Conservation (phyloP, 2,329 filamentous ascomycete genomes). For the Neonectria faginata region DNA sequence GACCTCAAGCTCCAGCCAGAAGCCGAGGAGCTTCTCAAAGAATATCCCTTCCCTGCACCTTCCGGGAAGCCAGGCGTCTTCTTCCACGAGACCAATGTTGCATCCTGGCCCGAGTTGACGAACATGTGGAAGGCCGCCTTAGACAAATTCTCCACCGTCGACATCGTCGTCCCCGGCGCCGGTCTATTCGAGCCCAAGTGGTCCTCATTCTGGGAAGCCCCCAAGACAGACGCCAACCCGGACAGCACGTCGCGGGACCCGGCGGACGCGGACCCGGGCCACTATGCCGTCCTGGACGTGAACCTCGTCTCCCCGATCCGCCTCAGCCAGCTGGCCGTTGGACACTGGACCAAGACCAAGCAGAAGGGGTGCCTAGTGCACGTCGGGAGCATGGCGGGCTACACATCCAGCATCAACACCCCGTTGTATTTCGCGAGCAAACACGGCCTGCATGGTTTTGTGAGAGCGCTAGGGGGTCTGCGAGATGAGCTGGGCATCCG, state of each 20-base stretch:
- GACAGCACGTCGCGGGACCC: slow-evolving; percentile 44
- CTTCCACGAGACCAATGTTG: slow-evolving; percentile 53
- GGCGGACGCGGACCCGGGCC: slow-evolving; percentile 47
- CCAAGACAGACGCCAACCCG: slow-evolving; percentile 46
- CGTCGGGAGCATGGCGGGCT: slow-evolving; percentile 52
- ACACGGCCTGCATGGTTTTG: slow-evolving; percentile 53
- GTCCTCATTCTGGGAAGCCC: slow-evolving; percentile 53
- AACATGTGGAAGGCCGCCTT: slow-evolving; percentile 48
- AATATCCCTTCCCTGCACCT: slow-evolving; percentile 45
- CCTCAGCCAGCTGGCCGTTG: slow-evolving; percentile 53
- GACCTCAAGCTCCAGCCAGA: slow-evolving; percentile 52
- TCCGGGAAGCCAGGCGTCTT: slow-evolving; percentile 42
- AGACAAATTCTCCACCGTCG: slow-evolving; percentile 46
- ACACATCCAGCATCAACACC: slow-evolving; percentile 45
- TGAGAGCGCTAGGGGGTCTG: slow-evolving; percentile 46
- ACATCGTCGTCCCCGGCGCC: slow-evolving; percentile 54
- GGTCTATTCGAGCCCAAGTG: slow-evolving; percentile 53
- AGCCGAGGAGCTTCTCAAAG: slow-evolving; percentile 48
- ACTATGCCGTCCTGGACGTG: slow-evolving; percentile 52
- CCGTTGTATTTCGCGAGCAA: slow-evolving; percentile 55
- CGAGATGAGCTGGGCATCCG: slow-evolving; percentile 50
- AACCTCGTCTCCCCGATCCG: slow-evolving; percentile 54
- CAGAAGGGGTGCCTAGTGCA: slow-evolving; percentile 48
- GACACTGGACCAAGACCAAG: slow-evolving; percentile 51
- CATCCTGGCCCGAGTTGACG: slow-evolving; percentile 52